These are phyloP conservation scores for Cytospora mali DNA, from an alignment of 2,329 filamentous ascomycete genomes.

Conservation along the genomic window DNA sequence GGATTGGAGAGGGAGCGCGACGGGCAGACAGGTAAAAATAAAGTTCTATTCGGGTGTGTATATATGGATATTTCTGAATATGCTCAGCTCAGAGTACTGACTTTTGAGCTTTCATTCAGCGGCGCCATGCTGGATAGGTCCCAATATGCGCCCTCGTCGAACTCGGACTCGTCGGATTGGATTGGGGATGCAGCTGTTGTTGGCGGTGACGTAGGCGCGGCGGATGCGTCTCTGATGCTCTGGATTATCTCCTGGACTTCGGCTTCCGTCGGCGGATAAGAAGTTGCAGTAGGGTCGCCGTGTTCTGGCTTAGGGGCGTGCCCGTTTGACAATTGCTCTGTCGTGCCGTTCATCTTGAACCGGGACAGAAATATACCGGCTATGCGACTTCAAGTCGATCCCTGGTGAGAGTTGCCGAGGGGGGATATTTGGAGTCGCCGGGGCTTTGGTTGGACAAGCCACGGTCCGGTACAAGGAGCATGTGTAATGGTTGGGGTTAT, in stretches of 20 bases:
- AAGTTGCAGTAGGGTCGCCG: background rate
- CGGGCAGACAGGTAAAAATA: background rate
- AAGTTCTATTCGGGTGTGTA: background rate
- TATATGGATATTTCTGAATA: background rate
- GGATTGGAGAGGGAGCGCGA: background rate
- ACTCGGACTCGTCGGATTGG: slow-evolving; percentile 19
- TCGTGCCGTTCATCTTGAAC: slow-evolving; percentile 14
- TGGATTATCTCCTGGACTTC: slow-evolving; percentile 32
- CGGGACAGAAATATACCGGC: background rate
- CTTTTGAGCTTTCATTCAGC: slow-evolving; percentile 56
- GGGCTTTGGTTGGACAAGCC: slow-evolving; percentile 6
- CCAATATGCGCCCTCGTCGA: slow-evolving; percentile 55
- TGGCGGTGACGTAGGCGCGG: slow-evolving; percentile 16
- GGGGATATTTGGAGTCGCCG: slow-evolving; percentile 11
- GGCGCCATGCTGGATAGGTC: slow-evolving; percentile 60
- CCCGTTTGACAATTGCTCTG: slow-evolving; percentile 17
- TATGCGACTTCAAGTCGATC: background rate
- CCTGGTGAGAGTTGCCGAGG: slow-evolving; percentile 2
- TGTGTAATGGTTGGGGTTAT: background rate
- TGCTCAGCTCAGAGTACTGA: slow-evolving; percentile 42
- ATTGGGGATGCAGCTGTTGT: slow-evolving; percentile 11
- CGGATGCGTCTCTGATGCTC: slow-evolving; percentile 30
- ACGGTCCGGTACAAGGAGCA: slow-evolving; percentile 9
- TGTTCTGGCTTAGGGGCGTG: slow-evolving; percentile 7
- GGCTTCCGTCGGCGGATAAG: slow-evolving; percentile 16